Evolutionary conservation across 2,329 filamentous ascomycete species (phyloP).

Genomic region (Cladosporium phlei): DNA sequence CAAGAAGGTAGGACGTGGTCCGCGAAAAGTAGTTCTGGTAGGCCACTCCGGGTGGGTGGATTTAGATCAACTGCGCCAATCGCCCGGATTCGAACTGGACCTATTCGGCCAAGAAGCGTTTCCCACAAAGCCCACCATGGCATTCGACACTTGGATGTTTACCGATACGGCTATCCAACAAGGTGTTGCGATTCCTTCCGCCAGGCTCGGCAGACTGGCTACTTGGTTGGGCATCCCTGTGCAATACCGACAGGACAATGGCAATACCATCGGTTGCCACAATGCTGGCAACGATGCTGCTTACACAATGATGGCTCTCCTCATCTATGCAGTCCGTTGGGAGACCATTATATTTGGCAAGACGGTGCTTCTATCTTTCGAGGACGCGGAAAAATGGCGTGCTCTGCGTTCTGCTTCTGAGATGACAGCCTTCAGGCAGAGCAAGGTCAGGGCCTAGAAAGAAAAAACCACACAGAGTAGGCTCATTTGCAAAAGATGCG

Average conservation of each 20-base stretch:
- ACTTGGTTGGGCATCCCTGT: slow-evolving; percentile 60
- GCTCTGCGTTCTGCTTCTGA: too few relatives aligned
- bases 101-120: slow-evolving; percentile 8
- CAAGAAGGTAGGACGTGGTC: slow-evolving; percentile 20
- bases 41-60: slow-evolving; percentile 62
- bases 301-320: slow-evolving; percentile 26
- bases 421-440: too few relatives aligned
- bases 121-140: slow-evolving; percentile 31
- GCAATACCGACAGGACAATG: slow-evolving; percentile 31
- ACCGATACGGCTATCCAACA: slow-evolving; percentile 11
- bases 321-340: slow-evolving; percentile 21
- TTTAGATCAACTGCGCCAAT: slow-evolving; percentile 58
- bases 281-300: slow-evolving; percentile 32
- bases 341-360: neutral
- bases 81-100: slow-evolving; percentile 33
- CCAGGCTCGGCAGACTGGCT: slow-evolving; percentile 59
- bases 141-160: slow-evolving; percentile 46
- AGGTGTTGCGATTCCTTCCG: slow-evolving; percentile 10
- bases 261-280: slow-evolving; percentile 44
- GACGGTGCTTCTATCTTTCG: neutral
- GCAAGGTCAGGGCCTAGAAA: too few relatives aligned
- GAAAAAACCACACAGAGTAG: too few relatives aligned
- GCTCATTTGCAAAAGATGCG: too few relatives aligned
- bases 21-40: slow-evolving; percentile 53
- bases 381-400: too few relatives aligned